These are phyloP conservation scores for Amphicarpaea edgeworthii DNA, from an alignment of 306 rosid species.

Conservation along the genomic window DNA sequence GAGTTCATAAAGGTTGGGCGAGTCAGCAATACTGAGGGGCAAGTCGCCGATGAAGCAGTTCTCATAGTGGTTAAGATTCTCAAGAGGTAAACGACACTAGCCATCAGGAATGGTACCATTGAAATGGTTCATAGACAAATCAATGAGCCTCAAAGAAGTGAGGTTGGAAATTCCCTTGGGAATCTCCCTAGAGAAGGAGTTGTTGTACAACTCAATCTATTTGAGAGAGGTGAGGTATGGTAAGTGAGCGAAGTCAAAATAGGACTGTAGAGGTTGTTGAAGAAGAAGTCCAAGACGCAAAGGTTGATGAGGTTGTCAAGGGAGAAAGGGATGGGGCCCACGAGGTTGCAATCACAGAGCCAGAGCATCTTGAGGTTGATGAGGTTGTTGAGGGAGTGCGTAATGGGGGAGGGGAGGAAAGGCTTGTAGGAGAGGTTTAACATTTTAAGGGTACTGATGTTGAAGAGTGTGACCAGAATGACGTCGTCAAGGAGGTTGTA, in stretches of 20 bases:
- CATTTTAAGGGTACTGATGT: conserved; percentile 63
- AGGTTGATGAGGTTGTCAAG: conserved; percentile 63
- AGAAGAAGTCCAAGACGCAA: conserved; percentile 53
- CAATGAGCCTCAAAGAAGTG: conserved; percentile 66
- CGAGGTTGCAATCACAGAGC: conserved; percentile 70
- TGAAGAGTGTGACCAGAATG: conserved; percentile 67
- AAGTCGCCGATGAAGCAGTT: conserved; percentile 68
- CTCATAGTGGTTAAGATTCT: conserved; percentile 81
- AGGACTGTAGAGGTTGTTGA: conserved; percentile 62
- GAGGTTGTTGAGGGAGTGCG: conserved; percentile 74
- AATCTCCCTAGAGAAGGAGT: conserved; percentile 72
- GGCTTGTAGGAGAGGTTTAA: conserved; percentile 90
- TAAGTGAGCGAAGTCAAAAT: conserved; percentile 65
- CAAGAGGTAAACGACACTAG: conserved; percentile 65
- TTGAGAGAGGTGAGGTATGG: conserved; percentile 54
- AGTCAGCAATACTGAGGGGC: conserved; percentile 70
- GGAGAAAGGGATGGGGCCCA: conserved; percentile 75
- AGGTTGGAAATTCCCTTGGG: conserved; percentile 77
- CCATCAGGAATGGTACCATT: conserved; percentile 73
- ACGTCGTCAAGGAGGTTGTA: conserved; percentile 65
- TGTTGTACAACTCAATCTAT: conserved; percentile 87
- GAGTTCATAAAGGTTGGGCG: conserved; percentile 67
- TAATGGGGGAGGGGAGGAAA: conserved; percentile 64
- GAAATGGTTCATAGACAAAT: conserved; percentile 77
- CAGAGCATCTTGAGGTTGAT: conserved; percentile 70